Conservation (phyloP, 1,284 basidiomycete species). For the Ustilago cynodontis region DNA sequence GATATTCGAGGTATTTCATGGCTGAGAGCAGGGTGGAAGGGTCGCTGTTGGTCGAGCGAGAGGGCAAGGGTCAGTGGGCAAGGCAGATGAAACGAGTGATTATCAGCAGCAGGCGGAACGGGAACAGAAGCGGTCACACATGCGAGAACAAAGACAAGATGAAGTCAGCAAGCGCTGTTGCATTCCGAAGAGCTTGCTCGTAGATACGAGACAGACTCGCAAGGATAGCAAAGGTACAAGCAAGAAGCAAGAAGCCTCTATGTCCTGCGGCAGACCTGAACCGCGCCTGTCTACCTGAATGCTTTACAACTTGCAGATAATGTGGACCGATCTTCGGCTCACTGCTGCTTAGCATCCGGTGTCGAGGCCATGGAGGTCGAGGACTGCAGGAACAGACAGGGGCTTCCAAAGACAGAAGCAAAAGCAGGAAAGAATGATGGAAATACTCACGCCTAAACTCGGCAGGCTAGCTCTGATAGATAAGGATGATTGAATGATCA, state of each 20-base stretch:
- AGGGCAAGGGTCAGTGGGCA: background rate
- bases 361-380: background rate
- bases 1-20: conserved; percentile 93
- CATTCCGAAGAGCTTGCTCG: conserved; percentile 3
- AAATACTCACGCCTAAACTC: conserved; percentile 54
- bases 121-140: background rate
- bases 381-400: background rate
- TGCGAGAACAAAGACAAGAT: conserved; percentile 11
- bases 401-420: too few relatives aligned
- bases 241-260: background rate
- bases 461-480: conserved; percentile 45
- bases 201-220: background rate
- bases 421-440: background rate
- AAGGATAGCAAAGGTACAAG: conserved; percentile 8
- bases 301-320: background rate
- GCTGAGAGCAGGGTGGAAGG: background rate
- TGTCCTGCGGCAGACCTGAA: background rate
- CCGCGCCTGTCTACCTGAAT: background rate
- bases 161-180: conserved; percentile 37
- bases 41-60: conserved; percentile 8
- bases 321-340: conserved; percentile 7
- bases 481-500: conserved; percentile 48
- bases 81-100: background rate
- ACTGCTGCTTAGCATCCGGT: conserved; percentile 2
- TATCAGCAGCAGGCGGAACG: background rate